Percentiles rank a stretch among this genome's conserved stretches.
Evolutionary conservation across 1,284 basidiomycete species (phyloP).

Genomic region (Cystobasidiaceae sp.): DNA sequence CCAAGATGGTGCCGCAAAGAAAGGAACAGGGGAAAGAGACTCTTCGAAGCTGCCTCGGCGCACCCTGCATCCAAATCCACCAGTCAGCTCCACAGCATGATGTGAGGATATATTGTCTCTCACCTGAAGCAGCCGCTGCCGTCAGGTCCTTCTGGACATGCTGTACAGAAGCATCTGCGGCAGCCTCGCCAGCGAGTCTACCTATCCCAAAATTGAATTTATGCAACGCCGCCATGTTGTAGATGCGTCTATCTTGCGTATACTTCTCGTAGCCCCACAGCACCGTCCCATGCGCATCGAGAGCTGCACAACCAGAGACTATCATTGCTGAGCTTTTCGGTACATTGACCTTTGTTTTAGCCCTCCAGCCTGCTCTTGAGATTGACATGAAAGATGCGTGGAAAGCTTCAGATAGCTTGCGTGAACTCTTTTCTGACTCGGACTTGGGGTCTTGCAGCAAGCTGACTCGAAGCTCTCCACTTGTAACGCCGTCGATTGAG

Average conservation of each 20-base stretch:
- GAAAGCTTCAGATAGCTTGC: background rate
- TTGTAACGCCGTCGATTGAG: background rate
- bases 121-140: too few species aligned
- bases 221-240: conserved; percentile 13
- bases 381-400: background rate
- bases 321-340: conserved; percentile 5
- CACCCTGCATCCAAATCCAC: background rate
- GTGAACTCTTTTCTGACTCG: background rate
- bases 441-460: background rate
- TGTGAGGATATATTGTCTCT: too few species aligned
- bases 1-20: conserved; percentile 1
- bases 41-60: background rate
- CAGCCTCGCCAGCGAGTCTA: too few species aligned
- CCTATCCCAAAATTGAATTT: conserved; percentile 2
- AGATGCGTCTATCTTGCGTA: background rate
- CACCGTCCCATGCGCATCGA: background rate
- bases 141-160: too few species aligned
- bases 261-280: conserved; percentile 10
- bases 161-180: background rate
- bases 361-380: background rate
- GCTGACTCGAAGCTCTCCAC: background rate
- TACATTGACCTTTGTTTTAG: background rate
- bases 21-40: conserved; percentile 18
- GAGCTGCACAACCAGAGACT: background rate
- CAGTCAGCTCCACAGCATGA: background rate